phyloP scores from a whole-genome alignment of 495 filamentous ascomycete species.

The Penicillium pancosmium region DNA sequence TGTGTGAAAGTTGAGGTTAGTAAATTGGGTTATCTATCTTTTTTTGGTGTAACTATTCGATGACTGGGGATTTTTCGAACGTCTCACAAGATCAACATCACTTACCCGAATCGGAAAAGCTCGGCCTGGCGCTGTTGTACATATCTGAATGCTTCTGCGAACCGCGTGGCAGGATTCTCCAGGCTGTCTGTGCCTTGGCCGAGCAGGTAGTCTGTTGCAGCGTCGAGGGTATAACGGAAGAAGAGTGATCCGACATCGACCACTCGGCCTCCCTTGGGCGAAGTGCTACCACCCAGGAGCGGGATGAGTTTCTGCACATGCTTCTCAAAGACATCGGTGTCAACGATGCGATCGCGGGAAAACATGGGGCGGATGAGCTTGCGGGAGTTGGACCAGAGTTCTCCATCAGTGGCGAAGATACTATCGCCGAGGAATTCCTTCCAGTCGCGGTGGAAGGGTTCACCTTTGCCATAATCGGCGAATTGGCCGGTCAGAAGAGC shows the following conservation, averaged over 20 bases:
- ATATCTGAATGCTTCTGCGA: conserved; percentile 75
- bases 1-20: background rate
- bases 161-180: conserved; percentile 53
- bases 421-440: conserved; percentile 73
- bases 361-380: conserved; percentile 85
- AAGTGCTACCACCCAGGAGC: conserved; percentile 52
- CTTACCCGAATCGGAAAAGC: conserved; percentile 57
- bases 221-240: conserved; percentile 81
- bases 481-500: conserved; percentile 78
- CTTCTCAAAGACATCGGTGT: conserved; percentile 78
- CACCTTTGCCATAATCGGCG: conserved; percentile 70
- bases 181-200: conserved; percentile 74
- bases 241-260: conserved; percentile 73
- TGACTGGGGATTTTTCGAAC: background rate
- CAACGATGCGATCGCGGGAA: conserved; percentile 74
- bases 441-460: conserved; percentile 70
- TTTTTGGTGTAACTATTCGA: no score
- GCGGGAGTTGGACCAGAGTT: conserved; percentile 72
- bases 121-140: conserved; percentile 70
- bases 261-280: conserved; percentile 47
- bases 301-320: conserved; percentile 71
- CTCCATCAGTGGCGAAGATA: conserved; percentile 79
- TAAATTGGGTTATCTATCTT: conserved; percentile 2
- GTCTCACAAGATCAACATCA: conserved; percentile 15
- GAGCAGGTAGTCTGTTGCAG: conserved; percentile 84